These are phyloP conservation scores for Magnaporthiopsis incrustans DNA, from an alignment of 2,329 filamentous ascomycete species.

Conservation along the genomic window DNA sequence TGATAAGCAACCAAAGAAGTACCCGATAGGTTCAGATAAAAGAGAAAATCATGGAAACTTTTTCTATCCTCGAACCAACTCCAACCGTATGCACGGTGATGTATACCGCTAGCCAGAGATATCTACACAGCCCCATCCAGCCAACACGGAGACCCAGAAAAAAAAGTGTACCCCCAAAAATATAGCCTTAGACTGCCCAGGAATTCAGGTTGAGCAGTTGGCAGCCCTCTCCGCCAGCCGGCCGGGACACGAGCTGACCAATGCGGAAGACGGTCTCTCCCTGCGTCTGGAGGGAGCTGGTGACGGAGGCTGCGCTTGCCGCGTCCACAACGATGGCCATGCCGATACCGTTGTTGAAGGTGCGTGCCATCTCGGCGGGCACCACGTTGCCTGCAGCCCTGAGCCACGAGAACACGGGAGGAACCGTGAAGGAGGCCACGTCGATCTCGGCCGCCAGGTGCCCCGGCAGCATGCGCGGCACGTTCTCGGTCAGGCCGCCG, in stretches of 20 bases:
- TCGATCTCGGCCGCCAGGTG: slow-evolving; percentile 75
- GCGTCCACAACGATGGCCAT: slow-evolving; percentile 87
- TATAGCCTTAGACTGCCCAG: slow-evolving; percentile 22
- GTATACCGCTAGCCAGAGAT: background rate
- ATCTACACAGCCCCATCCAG: background rate
- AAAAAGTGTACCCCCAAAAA: background rate
- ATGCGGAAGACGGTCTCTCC: slow-evolving; percentile 74
- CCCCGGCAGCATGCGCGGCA: slow-evolving; percentile 83
- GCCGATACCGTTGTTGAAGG: slow-evolving; percentile 90
- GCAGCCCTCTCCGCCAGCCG: slow-evolving; percentile 46
- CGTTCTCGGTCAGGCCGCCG: slow-evolving; percentile 86
- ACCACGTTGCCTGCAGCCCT: slow-evolving; percentile 64
- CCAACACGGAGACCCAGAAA: background rate
- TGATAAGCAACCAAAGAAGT: background rate
- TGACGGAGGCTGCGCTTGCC: slow-evolving; percentile 53
- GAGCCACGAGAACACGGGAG: slow-evolving; percentile 80
- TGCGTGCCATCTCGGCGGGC: slow-evolving; percentile 74
- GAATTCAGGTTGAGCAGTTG: slow-evolving; percentile 49
- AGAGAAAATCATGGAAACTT: background rate
- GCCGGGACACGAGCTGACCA: slow-evolving; percentile 58
- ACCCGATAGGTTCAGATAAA: background rate
- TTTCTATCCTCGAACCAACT: background rate
- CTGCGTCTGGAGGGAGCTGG: slow-evolving; percentile 49
- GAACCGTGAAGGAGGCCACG: slow-evolving; percentile 65
- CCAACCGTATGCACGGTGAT: background rate